Conservation (phyloP, 352 stramenopile genomes). For the Globisporangium mamillatum region DNA sequence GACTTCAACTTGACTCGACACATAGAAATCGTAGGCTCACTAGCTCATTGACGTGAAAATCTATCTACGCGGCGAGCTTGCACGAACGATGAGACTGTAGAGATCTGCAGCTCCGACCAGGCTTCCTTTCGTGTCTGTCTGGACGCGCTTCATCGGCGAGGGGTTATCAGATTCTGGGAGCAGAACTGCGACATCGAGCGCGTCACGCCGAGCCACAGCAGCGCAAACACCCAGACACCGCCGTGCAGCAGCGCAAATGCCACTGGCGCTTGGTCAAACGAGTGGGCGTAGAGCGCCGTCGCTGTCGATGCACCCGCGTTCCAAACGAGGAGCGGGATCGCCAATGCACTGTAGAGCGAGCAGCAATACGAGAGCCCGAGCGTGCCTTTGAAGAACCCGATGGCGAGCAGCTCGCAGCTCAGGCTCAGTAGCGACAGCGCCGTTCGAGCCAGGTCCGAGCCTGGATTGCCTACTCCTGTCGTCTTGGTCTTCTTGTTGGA, state of each 20-base stretch:
- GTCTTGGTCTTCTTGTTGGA: background rate
- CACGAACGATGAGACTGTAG: background rate
- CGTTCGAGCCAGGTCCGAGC: background rate
- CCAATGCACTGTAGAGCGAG: background rate
- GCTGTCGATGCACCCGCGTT: background rate
- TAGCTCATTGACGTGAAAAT: no score
- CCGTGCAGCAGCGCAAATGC: conserved; percentile 1
- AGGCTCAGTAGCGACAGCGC: conserved; percentile 8
- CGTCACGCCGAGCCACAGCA: conserved; percentile 12
- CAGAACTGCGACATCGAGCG: conserved; percentile 3
- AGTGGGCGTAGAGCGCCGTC: background rate
- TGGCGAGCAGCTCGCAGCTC: conserved; percentile 14
- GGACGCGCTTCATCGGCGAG: background rate
- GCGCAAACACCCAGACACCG: conserved; percentile 4
- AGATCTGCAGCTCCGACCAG: background rate
- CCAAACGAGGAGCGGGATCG: background rate
- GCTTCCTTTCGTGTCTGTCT: no score
- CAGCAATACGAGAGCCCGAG: conserved; percentile 14
- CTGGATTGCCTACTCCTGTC: background rate
- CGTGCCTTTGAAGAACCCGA: conserved; percentile 15
- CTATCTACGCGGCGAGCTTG: no score
- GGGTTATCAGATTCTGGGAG: conserved; percentile 7
- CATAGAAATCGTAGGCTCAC: background rate
- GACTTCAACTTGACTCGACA: background rate
- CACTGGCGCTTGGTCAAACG: background rate